These are phyloP conservation scores for Penicillium sp. DNA, from an alignment of 2,329 filamentous ascomycete species.

Conservation along the genomic window DNA sequence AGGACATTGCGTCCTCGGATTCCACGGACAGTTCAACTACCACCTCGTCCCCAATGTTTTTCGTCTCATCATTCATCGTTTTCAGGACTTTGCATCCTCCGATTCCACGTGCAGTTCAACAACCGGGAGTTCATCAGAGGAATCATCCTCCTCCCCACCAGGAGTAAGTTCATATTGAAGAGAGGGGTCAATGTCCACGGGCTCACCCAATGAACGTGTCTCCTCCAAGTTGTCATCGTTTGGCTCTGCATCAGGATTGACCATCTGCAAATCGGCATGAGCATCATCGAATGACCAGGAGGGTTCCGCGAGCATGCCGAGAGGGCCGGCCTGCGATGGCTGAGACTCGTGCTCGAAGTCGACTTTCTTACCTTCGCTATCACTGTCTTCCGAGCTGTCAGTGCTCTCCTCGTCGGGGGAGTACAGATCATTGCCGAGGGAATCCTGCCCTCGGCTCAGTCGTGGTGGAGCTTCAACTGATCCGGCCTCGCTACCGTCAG, in stretches of 20 bases:
- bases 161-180: conserved; percentile 23
- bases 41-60: too few species aligned
- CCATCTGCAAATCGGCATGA: conserved; percentile 32
- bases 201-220: conserved; percentile 31
- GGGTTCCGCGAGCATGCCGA: conserved; percentile 27
- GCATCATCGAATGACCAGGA: conserved; percentile 40
- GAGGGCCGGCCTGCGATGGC: conserved; percentile 20
- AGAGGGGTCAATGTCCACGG: conserved; percentile 31
- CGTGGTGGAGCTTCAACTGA: conserved; percentile 70
- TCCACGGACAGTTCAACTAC: conserved; percentile 41
- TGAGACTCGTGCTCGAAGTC: conserved; percentile 27
- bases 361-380: conserved; percentile 34
- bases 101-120: conserved; percentile 41
- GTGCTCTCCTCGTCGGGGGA: conserved; percentile 25
- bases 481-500: conserved; percentile 77
- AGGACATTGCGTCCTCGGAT: conserved; percentile 32
- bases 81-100: conserved; percentile 30
- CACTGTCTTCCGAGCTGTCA: conserved; percentile 12
- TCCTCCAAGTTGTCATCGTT: conserved; percentile 30
- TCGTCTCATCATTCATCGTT: conserved; percentile 10
- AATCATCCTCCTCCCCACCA: conserved; percentile 32
- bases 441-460: conserved; percentile 49
- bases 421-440: conserved; percentile 33
- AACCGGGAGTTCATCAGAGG: conserved; percentile 41
- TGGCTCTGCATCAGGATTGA: conserved; percentile 23